Evolutionary conservation across 305 asterid genomes (phyloP).

Genomic region (Rubia balearica): DNA sequence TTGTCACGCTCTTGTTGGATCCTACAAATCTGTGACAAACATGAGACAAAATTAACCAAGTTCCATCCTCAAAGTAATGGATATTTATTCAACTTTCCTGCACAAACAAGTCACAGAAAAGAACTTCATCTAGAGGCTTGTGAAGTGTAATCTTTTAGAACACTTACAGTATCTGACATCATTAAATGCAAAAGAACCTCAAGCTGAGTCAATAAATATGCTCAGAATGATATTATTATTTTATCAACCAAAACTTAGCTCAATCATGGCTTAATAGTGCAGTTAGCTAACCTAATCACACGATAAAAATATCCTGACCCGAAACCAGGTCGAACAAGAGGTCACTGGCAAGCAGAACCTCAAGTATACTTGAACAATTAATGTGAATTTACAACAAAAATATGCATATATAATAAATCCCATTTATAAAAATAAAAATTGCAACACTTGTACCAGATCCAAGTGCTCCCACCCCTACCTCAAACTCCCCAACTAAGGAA

Average conservation of each 20-base stretch:
- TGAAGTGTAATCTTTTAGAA: background rate
- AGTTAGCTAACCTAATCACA: background rate
- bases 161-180: background rate
- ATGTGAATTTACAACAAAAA: background rate
- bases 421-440: background rate
- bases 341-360: background rate
- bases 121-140: slow-evolving; percentile 1
- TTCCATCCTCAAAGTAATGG: slow-evolving; percentile 5
- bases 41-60: slow-evolving; percentile 13
- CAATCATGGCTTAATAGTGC: background rate
- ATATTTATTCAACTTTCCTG: background rate
- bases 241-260: background rate
- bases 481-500: slow-evolving; percentile 2
- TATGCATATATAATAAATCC: background rate
- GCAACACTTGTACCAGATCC: background rate
- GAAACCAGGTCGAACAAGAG: background rate
- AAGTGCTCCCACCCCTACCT: background rate
- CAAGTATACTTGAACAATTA: background rate
- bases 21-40: slow-evolving; percentile 37
- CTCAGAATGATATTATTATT: background rate
- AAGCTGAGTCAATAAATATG: background rate
- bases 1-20: slow-evolving; percentile 58
- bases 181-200: background rate
- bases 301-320: background rate
- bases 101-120: background rate